phyloP scores from a whole-genome alignment of 2,329 filamentous ascomycete species.

The Ophiosphaerella korrae region DNA sequence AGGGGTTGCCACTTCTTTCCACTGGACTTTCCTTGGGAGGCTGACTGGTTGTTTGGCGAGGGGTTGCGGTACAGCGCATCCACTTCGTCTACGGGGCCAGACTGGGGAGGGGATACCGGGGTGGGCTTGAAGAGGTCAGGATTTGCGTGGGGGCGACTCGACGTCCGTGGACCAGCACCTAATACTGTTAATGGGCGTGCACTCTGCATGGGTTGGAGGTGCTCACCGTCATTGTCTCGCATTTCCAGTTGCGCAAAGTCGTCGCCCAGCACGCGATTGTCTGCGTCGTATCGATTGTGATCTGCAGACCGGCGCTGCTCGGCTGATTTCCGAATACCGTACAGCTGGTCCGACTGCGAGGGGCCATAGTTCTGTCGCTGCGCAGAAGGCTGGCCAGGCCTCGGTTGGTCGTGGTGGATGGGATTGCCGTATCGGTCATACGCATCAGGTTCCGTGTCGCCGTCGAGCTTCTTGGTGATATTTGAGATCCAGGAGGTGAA shows the following conservation, averaged over 20 bases:
- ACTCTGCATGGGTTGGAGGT: not conserved
- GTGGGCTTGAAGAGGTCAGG: constrained; percentile 79
- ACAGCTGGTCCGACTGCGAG: constrained; percentile 47
- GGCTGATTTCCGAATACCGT: constrained; percentile 48
- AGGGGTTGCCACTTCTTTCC: constrained; percentile 99
- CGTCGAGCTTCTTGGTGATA: constrained; percentile 91
- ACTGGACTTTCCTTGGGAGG: constrained; percentile 45
- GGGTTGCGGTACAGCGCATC: constrained; percentile 68
- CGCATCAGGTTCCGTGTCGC: constrained; percentile 81
- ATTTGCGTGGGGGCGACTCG: constrained; percentile 72
- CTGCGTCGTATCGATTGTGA: constrained; percentile 90
- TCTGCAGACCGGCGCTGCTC: constrained; percentile 73
- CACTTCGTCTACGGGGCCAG: constrained; percentile 77
- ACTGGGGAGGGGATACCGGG: constrained; percentile 58
- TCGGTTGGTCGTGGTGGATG: constrained; percentile 18
- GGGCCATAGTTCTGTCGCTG: constrained; percentile 47
- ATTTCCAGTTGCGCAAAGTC: constrained; percentile 76
- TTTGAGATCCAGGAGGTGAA: constrained; percentile 92
- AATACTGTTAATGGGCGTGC: not conserved
- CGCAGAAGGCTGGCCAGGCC: constrained; percentile 28
- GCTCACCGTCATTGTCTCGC: constrained; percentile 63
- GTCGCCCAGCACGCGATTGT: constrained; percentile 86
- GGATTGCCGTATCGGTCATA: constrained; percentile 60
- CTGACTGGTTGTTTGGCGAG: constrained; percentile 38
- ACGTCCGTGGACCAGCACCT: constrained; percentile 59